phyloP scores from a whole-genome alignment of 768 basidiomycete species.

The Hypsizygus marmoreus region DNA sequence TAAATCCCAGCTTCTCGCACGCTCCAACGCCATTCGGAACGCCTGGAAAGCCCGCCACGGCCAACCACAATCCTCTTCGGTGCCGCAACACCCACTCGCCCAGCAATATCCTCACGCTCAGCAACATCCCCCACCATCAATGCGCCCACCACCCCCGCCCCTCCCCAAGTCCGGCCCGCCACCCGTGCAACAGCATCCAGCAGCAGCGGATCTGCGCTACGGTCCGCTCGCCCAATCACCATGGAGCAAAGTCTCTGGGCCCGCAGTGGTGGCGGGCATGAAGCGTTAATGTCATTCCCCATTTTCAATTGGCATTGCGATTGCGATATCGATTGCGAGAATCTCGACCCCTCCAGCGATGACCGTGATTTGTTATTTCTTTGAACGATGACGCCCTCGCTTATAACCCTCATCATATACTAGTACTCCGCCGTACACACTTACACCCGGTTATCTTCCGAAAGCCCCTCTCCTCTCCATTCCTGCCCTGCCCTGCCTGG shows the following conservation, averaged over 20 bases:
- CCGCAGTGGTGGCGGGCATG: constrained; percentile 61
- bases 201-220: constrained; percentile 49
- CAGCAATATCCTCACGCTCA: constrained; percentile 25
- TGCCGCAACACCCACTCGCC: no score
- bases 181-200: constrained; percentile 21
- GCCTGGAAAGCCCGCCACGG: constrained; percentile 73
- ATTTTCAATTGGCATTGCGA: constrained; percentile 3
- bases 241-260: constrained; percentile 79
- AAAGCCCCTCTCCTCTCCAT: no score
- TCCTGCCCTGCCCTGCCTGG: no score
- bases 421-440: no score
- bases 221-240: constrained; percentile 64
- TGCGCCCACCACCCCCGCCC: constrained; percentile 25
- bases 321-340: not conserved
- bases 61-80: no score
- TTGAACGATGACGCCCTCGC: no score
- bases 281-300: constrained; percentile 47
- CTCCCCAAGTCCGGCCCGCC: constrained; percentile 23
- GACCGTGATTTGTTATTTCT: not conserved
- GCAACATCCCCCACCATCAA: constrained; percentile 23
- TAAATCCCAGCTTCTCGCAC: constrained; percentile 59
- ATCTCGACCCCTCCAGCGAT: not conserved
- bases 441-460: no score
- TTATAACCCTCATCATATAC: no score
- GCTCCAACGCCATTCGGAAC: constrained; percentile 62